phyloP scores from a whole-genome alignment of 2,329 filamentous ascomycete species.

The Chalaropsis ovoidea region DNA sequence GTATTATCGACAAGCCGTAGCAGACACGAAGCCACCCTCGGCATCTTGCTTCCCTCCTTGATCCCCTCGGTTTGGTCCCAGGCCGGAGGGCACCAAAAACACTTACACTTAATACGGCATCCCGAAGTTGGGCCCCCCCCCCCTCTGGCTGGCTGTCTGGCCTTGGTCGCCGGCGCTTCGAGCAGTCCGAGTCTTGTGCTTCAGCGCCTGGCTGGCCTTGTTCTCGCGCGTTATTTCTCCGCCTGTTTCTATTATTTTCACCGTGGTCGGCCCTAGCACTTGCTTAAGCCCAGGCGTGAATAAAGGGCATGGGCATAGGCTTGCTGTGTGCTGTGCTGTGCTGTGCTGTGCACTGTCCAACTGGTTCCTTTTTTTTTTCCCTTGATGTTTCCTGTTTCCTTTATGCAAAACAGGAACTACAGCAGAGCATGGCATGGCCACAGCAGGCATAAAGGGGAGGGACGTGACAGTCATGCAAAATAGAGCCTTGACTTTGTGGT shows the following conservation, averaged over 20 bases:
- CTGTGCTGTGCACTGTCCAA: neutral
- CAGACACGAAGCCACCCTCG: neutral
- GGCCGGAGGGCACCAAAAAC: neutral
- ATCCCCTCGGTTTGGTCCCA: neutral
- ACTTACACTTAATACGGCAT: neutral
- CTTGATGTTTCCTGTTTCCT: neutral
- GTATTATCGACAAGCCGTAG: too few species aligned
- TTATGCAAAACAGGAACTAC: slow-evolving; percentile 9
- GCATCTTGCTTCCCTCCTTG: neutral
- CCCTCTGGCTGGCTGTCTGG: neutral
- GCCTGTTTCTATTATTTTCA: neutral
- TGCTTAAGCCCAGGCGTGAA: neutral
- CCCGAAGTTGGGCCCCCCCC: neutral
- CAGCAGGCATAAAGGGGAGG: neutral
- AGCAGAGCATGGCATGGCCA: neutral
- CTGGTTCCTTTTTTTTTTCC: neutral
- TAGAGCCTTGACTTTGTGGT: neutral
- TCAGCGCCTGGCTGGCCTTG: neutral
- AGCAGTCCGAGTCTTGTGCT: neutral
- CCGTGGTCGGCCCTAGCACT: neutral
- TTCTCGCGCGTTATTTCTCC: neutral
- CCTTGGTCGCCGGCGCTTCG: neutral
- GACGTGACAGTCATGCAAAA: neutral
- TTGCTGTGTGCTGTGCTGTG: neutral
- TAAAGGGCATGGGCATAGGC: neutral